Evolutionary conservation across 2,329 filamentous ascomycete species (phyloP).

Genomic region (Aspergillus phoenicis): DNA sequence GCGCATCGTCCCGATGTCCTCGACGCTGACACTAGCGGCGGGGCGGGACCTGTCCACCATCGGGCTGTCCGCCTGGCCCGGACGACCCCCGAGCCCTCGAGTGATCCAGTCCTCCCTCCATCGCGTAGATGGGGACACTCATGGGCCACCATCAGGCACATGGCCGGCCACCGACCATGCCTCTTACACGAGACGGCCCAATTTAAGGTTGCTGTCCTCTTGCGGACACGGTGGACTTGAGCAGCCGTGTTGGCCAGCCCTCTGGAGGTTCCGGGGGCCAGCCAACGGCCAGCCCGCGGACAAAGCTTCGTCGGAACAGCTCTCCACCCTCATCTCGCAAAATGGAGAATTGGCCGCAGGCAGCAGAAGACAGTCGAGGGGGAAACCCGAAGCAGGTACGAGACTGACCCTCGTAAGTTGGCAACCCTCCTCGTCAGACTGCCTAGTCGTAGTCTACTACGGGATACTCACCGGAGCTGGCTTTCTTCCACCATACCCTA

Average conservation of each 20-base stretch:
- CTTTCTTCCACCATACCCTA: constrained; percentile 18
- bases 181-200: not conserved
- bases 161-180: constrained; percentile 5
- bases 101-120: not conserved
- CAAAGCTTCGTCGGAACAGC: not conserved
- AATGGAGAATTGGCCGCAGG: not conserved
- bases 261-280: not conserved
- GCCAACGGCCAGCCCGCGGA: not conserved
- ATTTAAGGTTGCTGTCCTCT: constrained; percentile 9
- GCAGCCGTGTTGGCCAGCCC: not conserved
- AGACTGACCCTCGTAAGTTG: not conserved
- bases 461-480: constrained; percentile 16
- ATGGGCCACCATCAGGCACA: not conserved
- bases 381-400: not conserved
- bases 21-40: constrained; percentile 14
- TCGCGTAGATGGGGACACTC: not conserved
- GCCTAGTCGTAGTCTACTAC: not conserved
- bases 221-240: constrained; percentile 5
- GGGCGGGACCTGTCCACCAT: constrained; percentile 22
- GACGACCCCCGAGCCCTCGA: constrained; percentile 17
- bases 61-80: constrained; percentile 24
- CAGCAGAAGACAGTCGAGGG: not conserved
- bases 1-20: not conserved
- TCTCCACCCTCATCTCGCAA: not conserved
- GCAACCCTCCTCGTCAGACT: not conserved